These are phyloP conservation scores for Chenopodium suecicum DNA, from an alignment of 148 eudicot species.

Conservation along the genomic window DNA sequence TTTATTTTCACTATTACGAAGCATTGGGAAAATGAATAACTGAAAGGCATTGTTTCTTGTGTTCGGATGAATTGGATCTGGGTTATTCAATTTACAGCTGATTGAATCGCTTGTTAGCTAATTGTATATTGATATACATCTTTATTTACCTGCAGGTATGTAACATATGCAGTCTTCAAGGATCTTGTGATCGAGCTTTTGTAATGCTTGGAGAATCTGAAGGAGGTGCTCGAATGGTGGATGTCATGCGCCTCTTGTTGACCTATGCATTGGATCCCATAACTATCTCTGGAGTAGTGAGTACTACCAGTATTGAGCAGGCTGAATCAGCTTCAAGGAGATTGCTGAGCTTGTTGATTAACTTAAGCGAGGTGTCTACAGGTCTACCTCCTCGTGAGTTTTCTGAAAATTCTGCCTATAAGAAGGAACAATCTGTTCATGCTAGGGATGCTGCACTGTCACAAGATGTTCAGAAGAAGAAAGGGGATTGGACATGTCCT, in stretches of 20 bases:
- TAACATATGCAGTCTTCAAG: constrained; percentile 63
- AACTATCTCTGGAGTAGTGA: constrained; percentile 45
- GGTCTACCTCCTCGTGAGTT: constrained; percentile 43
- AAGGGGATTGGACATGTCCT: constrained; percentile 62
- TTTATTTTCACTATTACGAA: too few relatives aligned
- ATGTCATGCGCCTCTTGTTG: constrained; percentile 78
- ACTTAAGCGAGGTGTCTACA: constrained; percentile 46
- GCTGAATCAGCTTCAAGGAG: constrained; percentile 67
- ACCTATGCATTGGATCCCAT: constrained; percentile 67
- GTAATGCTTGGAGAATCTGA: constrained; percentile 57
- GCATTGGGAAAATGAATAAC: too few relatives aligned
- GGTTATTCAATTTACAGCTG: constrained; percentile 4
- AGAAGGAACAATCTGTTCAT: constrained; percentile 30
- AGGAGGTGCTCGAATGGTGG: constrained; percentile 70
- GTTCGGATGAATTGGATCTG: neutral
- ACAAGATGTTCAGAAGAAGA: constrained; percentile 42
- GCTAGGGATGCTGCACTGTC: constrained; percentile 15
- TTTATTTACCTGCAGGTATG: constrained; percentile 59
- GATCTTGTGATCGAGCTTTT: constrained; percentile 86
- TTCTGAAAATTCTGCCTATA: constrained; percentile 24
- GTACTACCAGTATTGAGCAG: constrained; percentile 41
- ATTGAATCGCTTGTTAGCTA: neutral
- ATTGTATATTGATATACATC: neutral
- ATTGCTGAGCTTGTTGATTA: constrained; percentile 59
- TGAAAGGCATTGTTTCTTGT: neutral